Conservation (phyloP, 306 rosid genomes). For the Trifolium fragiferum region DNA sequence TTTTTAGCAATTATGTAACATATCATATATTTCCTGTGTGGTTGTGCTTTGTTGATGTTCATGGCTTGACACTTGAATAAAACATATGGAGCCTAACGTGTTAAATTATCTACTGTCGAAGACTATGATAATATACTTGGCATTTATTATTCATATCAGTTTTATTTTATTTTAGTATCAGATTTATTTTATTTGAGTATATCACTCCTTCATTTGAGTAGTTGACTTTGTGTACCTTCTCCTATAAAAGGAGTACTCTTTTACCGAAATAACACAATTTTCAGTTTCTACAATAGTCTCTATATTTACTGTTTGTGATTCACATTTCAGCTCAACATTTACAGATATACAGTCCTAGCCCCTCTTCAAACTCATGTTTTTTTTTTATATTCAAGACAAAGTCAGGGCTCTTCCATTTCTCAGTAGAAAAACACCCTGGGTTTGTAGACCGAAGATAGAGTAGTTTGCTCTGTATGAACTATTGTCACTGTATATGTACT, state of each 20-base stretch:
- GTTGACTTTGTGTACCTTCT: not conserved
- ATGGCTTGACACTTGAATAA: not conserved
- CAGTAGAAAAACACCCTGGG: slow-evolving; percentile 2
- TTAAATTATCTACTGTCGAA: not conserved
- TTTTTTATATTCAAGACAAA: slow-evolving; percentile 7
- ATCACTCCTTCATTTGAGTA: not conserved
- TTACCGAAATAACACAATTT: not conserved
- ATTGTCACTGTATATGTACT: slow-evolving; percentile 7
- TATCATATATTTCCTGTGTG: slow-evolving; percentile 30
- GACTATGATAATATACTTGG: no score
- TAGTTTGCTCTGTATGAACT: not conserved
- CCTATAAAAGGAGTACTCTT: not conserved
- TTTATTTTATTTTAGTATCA: no score
- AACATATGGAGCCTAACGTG: not conserved
- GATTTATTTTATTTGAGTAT: not conserved
- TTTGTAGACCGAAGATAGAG: slow-evolving; percentile 1
- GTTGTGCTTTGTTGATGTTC: slow-evolving; percentile 9
- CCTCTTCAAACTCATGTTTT: slow-evolving; percentile 11
- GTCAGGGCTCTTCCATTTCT: not conserved
- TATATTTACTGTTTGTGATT: not conserved
- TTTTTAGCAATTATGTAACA: slow-evolving; percentile 16
- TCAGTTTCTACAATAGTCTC: not conserved
- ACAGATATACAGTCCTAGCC: not conserved
- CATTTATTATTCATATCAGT: no score
- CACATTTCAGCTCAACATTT: slow-evolving; percentile 12